Conservation (phyloP, 352 stramenopile species). For the Phytopythium sindhum region DNA sequence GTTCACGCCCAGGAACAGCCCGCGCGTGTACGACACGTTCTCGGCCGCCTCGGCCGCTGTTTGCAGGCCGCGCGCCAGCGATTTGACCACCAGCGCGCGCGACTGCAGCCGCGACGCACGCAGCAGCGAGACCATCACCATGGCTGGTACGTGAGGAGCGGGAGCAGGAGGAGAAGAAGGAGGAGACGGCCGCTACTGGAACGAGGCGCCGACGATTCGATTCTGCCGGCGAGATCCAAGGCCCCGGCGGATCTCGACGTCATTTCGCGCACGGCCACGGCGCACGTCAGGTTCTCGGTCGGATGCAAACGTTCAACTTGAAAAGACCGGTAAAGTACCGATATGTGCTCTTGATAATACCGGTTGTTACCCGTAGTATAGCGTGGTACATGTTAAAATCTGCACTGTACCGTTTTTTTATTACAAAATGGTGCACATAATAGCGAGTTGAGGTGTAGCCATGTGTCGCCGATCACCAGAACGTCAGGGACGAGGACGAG, state of each 20-base stretch:
- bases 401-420: too few species aligned
- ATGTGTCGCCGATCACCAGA: background rate
- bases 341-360: background rate
- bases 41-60: slow-evolving; percentile 62
- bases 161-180: background rate
- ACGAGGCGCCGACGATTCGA: slow-evolving; percentile 2
- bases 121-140: slow-evolving; percentile 51
- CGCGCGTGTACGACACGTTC: slow-evolving; percentile 76
- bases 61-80: slow-evolving; percentile 42
- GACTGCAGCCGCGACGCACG: slow-evolving; percentile 18
- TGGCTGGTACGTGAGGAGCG: slow-evolving; percentile 5
- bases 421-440: too few species aligned
- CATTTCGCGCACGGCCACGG: background rate
- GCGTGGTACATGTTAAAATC: background rate
- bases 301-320: background rate
- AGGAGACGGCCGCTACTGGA: background rate
- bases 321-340: background rate
- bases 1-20: slow-evolving; percentile 82
- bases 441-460: background rate
- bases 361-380: background rate
- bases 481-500: background rate
- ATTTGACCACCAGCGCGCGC: slow-evolving; percentile 13
- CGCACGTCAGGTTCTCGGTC: background rate
- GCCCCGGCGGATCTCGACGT: slow-evolving; percentile 1
- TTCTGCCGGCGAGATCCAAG: background rate